These are phyloP conservation scores for Fusarium sp. DNA, from an alignment of 2,329 filamentous ascomycete genomes.

Conservation along the genomic window DNA sequence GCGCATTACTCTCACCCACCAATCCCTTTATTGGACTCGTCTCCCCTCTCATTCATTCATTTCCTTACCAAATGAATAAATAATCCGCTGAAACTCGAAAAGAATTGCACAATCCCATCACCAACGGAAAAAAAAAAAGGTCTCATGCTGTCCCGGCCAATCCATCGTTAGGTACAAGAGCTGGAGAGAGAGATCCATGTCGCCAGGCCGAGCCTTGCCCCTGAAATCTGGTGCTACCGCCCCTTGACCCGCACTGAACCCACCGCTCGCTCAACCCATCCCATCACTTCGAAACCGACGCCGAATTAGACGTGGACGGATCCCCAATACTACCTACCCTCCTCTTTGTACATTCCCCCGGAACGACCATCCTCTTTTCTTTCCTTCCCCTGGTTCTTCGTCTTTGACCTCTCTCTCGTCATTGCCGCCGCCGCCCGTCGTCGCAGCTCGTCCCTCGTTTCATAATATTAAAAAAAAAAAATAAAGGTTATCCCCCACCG, in stretches of 20 bases:
- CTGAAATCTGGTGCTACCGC: conserved; percentile 39
- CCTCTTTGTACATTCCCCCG: conserved; percentile 35
- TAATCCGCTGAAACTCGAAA: background rate
- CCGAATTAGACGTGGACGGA: conserved; percentile 36
- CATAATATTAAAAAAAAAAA: background rate
- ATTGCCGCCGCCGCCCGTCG: background rate
- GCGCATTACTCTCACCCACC: background rate
- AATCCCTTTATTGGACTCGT: background rate
- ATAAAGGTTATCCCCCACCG: conserved; percentile 6
- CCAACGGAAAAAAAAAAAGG: background rate
- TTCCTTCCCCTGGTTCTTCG: conserved; percentile 24
- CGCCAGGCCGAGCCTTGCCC: conserved; percentile 30
- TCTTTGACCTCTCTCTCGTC: conserved; percentile 1
- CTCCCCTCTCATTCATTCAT: background rate
- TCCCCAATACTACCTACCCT: conserved; percentile 14
- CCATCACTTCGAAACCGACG: conserved; percentile 29
- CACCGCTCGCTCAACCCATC: conserved; percentile 22
- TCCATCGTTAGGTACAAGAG: conserved; percentile 1
- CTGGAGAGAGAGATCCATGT: conserved; percentile 23
- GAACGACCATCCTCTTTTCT: conserved; percentile 30
- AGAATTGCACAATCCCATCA: background rate
- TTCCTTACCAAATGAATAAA: background rate
- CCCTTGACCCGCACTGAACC: conserved; percentile 37
- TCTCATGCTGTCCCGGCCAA: background rate
- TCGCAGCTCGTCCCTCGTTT: conserved; percentile 24